Conservation (phyloP, 805 yeast genomes). For the Myxozyma monticola region DNA sequence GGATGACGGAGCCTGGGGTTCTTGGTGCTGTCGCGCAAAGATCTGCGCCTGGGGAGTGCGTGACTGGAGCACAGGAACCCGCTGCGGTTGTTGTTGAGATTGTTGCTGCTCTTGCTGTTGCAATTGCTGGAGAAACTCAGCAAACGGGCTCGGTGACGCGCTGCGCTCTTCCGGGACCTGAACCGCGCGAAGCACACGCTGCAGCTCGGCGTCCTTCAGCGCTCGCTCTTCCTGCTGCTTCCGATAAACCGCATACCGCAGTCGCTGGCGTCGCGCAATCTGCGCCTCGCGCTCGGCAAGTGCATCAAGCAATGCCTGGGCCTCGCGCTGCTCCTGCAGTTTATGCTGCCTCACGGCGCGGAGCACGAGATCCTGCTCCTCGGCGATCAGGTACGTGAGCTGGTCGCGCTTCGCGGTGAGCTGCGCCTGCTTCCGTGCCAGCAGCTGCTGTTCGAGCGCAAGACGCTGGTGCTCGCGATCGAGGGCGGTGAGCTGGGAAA, state of each 20-base stretch:
- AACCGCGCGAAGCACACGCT: slow-evolving; percentile 11
- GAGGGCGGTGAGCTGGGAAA: slow-evolving; percentile 32
- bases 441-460: slow-evolving; percentile 25
- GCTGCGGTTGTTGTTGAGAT: not conserved
- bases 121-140: not conserved
- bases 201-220: slow-evolving; percentile 20
- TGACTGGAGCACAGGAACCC: not conserved
- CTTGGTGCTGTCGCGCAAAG: no score
- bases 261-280: slow-evolving; percentile 24
- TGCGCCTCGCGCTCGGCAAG: slow-evolving; percentile 25
- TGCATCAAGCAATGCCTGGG: slow-evolving; percentile 16
- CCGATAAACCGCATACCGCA: slow-evolving; percentile 27
- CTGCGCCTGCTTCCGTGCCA: slow-evolving; percentile 25
- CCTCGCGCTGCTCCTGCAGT: slow-evolving; percentile 20
- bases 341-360: slow-evolving; percentile 29
- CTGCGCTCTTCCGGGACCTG: slow-evolving; percentile 4
- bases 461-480: slow-evolving; percentile 32
- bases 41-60: not conserved
- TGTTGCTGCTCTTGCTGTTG: not conserved
- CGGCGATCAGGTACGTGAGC: slow-evolving; percentile 31
- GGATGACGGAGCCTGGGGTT: slow-evolving; percentile 3
- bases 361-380: slow-evolving; percentile 34
- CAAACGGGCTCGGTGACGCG: not conserved
- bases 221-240: slow-evolving; percentile 30
- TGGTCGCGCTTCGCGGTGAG: slow-evolving; percentile 32